These are phyloP conservation scores for Cubamyces lactineus DNA, from an alignment of 768 basidiomycete species.

Conservation along the genomic window DNA sequence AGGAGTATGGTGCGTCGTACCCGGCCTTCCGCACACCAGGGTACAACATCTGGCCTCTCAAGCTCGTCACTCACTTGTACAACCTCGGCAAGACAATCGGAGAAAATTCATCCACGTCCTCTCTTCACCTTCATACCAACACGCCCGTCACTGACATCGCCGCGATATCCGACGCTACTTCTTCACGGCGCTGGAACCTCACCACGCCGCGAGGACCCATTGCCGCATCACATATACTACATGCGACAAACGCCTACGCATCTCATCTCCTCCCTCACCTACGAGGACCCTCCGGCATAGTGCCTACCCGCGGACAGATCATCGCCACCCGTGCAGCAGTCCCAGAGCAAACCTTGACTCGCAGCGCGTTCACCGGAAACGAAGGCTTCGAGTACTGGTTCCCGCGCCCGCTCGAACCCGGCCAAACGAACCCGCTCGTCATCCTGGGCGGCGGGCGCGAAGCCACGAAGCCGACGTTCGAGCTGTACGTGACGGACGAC, in stretches of 20 bases:
- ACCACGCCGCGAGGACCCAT: slow-evolving; percentile 70
- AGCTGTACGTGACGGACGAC: slow-evolving; percentile 63
- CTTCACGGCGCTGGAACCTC: slow-evolving; percentile 52
- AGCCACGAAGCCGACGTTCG: slow-evolving; percentile 45
- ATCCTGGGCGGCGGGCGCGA: slow-evolving; percentile 76
- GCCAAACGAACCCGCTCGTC: slow-evolving; percentile 53
- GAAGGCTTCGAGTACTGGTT: slow-evolving; percentile 80
- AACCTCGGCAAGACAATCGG: slow-evolving; percentile 38
- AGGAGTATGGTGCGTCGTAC: slow-evolving; percentile 51
- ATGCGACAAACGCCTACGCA: slow-evolving; percentile 87
- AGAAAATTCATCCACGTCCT: slow-evolving; percentile 35
- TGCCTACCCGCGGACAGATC: slow-evolving; percentile 77
- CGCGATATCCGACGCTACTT: slow-evolving; percentile 10
- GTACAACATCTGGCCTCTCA: slow-evolving; percentile 79
- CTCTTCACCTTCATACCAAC: slow-evolving; percentile 67
- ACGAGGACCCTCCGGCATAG: slow-evolving; percentile 53
- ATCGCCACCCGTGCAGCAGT: slow-evolving; percentile 49
- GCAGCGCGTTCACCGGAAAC: slow-evolving; percentile 45
- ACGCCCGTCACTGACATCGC: slow-evolving; percentile 63
- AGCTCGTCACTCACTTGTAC: slow-evolving; percentile 74
- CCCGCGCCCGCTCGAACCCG: slow-evolving; percentile 53
- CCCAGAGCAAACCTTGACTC: slow-evolving; percentile 42
- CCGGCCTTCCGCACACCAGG: slow-evolving; percentile 56
- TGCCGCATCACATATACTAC: slow-evolving; percentile 65
- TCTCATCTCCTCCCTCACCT: slow-evolving; percentile 77